These are phyloP conservation scores for Oligophagozyma castellii DNA, from an alignment of 1,139 yeast genomes.

Conservation along the genomic window DNA sequence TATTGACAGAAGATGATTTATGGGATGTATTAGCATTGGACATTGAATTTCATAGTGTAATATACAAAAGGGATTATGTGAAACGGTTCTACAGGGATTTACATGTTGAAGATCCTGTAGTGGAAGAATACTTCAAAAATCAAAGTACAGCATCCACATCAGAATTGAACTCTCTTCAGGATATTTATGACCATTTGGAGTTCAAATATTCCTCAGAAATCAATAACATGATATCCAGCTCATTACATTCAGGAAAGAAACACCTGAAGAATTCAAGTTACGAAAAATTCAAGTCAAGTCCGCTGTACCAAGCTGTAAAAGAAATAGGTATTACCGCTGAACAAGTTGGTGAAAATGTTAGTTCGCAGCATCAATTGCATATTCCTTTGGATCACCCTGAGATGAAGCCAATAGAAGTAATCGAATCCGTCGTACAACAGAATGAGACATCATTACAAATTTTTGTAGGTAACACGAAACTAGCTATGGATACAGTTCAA, in stretches of 20 bases:
- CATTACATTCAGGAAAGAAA: conserved; percentile 32
- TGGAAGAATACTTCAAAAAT: conserved; percentile 39
- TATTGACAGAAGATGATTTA: conserved; percentile 68
- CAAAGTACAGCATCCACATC: conserved; percentile 46
- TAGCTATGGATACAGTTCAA: conserved; percentile 63
- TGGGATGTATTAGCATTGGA: conserved; percentile 87
- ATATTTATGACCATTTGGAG: conserved; percentile 69
- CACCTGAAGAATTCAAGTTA: conserved; percentile 62
- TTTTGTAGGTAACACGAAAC: conserved; percentile 42
- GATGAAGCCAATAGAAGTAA: conserved; percentile 49
- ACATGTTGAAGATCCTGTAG: conserved; percentile 43
- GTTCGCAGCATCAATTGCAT: conserved; percentile 57
- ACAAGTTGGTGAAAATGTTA: conserved; percentile 74
- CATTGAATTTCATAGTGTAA: conserved; percentile 74
- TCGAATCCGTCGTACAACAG: conserved; percentile 38
- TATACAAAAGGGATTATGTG: conserved; percentile 60
- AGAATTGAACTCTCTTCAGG: conserved; percentile 53
- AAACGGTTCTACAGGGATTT: conserved; percentile 44
- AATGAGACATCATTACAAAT: conserved; percentile 32
- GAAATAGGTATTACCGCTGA: conserved; percentile 69
- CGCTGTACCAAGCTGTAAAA: conserved; percentile 52
- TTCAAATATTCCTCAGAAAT: conserved; percentile 70
- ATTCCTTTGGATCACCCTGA: conserved; percentile 57
- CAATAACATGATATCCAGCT: conserved; percentile 30
- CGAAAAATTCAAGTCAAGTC: conserved; percentile 62